phyloP scores from a whole-genome alignment of 805 yeast species.

The Candida pseudofarinosa region DNA sequence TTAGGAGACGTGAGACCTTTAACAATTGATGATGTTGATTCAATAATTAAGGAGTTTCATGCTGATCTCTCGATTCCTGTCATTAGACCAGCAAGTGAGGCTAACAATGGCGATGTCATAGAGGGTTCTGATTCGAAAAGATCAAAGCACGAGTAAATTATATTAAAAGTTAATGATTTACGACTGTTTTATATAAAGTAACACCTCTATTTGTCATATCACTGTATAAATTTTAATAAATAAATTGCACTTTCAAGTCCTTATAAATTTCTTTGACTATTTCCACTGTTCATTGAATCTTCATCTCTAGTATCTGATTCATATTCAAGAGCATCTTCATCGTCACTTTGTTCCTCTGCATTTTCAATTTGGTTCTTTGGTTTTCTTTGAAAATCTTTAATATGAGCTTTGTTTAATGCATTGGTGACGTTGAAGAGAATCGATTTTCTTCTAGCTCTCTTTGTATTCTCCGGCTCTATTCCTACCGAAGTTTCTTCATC shows the following conservation, averaged over 20 bases:
- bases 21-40: constrained; percentile 95
- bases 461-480: background rate
- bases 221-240: background rate
- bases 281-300: background rate
- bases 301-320: background rate
- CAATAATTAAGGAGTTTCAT: constrained; percentile 91
- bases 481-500: constrained; percentile 8
- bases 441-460: constrained; percentile 9
- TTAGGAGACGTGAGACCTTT: constrained; percentile 93
- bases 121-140: constrained; percentile 9
- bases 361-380: constrained; percentile 24
- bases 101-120: constrained; percentile 10
- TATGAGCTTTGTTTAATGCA: constrained; percentile 70
- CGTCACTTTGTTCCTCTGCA: constrained; percentile 33
- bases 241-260: background rate
- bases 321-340: constrained; percentile 21
- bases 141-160: constrained; percentile 4
- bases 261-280: too few species aligned
- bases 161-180: background rate
- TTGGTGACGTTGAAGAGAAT: constrained; percentile 45
- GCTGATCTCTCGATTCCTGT: constrained; percentile 62
- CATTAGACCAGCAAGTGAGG: constrained; percentile 4
- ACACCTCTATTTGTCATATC: background rate
- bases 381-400: constrained; percentile 78
- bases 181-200: background rate